A percentile compares a stretch with the other conserved stretches of the same genome.
Conservation (phyloP, 108 stramenopile genomes). For the Parmales sp. region DNA sequence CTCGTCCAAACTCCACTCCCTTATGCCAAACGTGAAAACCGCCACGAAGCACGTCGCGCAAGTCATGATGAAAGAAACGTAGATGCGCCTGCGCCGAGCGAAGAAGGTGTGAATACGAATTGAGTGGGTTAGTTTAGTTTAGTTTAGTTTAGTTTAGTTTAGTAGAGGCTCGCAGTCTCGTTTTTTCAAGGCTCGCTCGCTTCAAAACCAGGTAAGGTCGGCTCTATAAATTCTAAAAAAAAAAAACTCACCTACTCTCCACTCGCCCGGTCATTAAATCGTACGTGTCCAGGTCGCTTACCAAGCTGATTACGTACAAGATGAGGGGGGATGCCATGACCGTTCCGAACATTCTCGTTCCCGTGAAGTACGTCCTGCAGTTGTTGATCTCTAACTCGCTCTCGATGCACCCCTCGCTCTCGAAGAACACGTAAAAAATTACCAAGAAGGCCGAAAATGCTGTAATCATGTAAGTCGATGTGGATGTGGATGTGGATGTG, state of each 20-base stretch:
- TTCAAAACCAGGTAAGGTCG: no score
- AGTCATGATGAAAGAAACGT: not conserved
- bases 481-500: no score
- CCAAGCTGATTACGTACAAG: not conserved
- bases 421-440: not conserved
- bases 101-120: no score
- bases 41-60: not conserved
- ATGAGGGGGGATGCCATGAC: not conserved
- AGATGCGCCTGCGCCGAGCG: no score
- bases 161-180: no score
- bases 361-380: not conserved
- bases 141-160: no score
- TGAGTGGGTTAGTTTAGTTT: no score
- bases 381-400: not conserved
- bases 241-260: not conserved
- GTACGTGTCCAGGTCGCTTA: not conserved
- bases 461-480: no score
- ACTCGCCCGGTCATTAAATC: not conserved
- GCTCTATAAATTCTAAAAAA: no score
- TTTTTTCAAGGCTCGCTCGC: no score
- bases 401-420: not conserved
- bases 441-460: not conserved
- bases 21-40: not conserved
- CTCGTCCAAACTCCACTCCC: not conserved
- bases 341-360: not conserved